These are phyloP conservation scores for Alternaria novae-zelandiae DNA, from an alignment of 2,329 filamentous ascomycete genomes.

Conservation along the genomic window DNA sequence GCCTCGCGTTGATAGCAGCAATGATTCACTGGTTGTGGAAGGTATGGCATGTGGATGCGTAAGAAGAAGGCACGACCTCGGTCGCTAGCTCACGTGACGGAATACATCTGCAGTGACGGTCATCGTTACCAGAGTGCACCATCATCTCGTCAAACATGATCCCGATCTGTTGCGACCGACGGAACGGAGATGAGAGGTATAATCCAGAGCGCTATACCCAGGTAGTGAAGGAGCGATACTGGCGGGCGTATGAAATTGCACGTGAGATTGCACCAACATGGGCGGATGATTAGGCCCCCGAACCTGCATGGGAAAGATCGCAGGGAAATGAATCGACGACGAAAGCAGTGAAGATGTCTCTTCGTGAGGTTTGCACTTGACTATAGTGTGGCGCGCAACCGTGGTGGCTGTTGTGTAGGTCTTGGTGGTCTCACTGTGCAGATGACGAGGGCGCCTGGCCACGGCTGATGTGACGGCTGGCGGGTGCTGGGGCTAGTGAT, in stretches of 20 bases:
- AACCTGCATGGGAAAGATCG: neutral
- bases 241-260: constrained; percentile 6
- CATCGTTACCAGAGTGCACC: neutral
- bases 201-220: neutral
- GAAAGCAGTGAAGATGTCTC: neutral
- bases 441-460: constrained; percentile 1
- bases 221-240: constrained; percentile 1
- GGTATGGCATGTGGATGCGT: neutral
- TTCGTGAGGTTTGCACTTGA: neutral
- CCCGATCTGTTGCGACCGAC: neutral
- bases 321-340: neutral
- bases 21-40: neutral
- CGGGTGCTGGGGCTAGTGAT: neutral
- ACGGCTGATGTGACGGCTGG: neutral
- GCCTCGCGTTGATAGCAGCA: no score
- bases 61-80: neutral
- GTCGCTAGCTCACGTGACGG: neutral
- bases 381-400: neutral
- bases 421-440: neutral
- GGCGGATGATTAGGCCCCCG: neutral
- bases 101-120: neutral
- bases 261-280: constrained; percentile 3
- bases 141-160: neutral
- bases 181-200: neutral
- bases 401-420: neutral